Conservation (phyloP, 2,329 filamentous ascomycete species). For the Fragosphaeria purpurea region DNA sequence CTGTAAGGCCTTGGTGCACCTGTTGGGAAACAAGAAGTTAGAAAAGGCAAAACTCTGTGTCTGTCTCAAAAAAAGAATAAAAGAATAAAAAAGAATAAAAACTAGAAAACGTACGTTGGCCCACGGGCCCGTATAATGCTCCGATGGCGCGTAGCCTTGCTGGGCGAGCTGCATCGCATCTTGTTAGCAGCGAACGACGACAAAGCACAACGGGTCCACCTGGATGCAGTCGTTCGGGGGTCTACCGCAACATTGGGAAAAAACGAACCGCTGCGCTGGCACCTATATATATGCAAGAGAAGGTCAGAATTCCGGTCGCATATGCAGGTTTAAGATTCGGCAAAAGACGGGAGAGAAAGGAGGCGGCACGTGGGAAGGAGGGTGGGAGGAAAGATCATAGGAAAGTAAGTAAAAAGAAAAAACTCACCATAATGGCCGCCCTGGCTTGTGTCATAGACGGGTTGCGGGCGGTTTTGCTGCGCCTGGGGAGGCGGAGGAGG, state of each 20-base stretch:
- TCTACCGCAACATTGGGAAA: not conserved
- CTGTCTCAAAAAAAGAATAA: not conserved
- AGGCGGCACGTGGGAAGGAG: not conserved
- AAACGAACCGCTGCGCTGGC: constrained; percentile 57
- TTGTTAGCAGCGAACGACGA: constrained; percentile 11
- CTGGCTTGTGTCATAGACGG: constrained; percentile 62
- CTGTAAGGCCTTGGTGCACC: constrained; percentile 91
- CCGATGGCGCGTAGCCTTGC: constrained; percentile 81
- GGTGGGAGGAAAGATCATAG: not conserved
- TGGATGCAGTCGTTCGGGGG: not conserved
- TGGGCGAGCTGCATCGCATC: constrained; percentile 58
- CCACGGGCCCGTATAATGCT: constrained; percentile 91
- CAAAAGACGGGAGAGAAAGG: not conserved
- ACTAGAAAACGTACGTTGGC: constrained; percentile 61
- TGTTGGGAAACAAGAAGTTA: constrained; percentile 23
- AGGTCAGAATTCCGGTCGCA: constrained; percentile 14
- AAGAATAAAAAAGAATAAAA: not conserved
- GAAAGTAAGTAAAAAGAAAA: not conserved
- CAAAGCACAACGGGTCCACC: not conserved
- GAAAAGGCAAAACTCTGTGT: not conserved
- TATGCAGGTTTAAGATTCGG: constrained; percentile 2
- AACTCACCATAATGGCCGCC: constrained; percentile 68
- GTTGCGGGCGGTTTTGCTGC: constrained; percentile 49
- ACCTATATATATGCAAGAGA: constrained; percentile 31
- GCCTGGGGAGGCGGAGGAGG: constrained; percentile 42